Conservation (phyloP, 768 basidiomycete species). For the Tricholoma saponaceum region DNA sequence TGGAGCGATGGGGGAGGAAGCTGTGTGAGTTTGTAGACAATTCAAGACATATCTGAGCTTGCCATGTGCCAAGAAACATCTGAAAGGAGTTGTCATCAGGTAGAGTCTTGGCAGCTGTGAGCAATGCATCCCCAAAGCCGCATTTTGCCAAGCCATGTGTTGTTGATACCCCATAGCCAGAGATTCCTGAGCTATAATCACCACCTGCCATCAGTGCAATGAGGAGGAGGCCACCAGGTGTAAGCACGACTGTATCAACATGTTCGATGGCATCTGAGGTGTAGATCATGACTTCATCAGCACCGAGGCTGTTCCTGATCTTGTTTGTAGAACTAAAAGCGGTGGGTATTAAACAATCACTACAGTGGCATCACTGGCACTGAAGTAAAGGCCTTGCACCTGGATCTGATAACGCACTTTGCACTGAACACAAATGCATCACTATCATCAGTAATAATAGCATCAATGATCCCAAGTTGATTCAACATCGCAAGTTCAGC, state of each 20-base stretch:
- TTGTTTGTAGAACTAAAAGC: not conserved
- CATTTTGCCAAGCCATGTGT: constrained; percentile 55
- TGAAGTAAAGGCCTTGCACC: constrained; percentile 19
- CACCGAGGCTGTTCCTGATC: not conserved
- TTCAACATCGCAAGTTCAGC: constrained; percentile 46
- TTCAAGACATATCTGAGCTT: constrained; percentile 3
- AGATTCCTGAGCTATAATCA: constrained; percentile 54
- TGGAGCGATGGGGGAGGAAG: not conserved
- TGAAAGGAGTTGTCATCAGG: not conserved
- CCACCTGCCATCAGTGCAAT: constrained; percentile 64
- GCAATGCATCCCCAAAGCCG: constrained; percentile 53
- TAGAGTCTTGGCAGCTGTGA: constrained; percentile 6
- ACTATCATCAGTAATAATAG: constrained; percentile 43
- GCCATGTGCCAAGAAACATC: constrained; percentile 8
- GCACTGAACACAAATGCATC: constrained; percentile 47
- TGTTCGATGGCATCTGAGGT: constrained; percentile 2
- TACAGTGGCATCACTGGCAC: not conserved
- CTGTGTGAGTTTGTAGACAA: constrained; percentile 10
- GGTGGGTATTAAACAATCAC: not conserved
- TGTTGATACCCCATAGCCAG: constrained; percentile 48
- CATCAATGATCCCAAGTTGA: constrained; percentile 37
- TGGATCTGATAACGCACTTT: constrained; percentile 29
- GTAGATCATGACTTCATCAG: constrained; percentile 1
- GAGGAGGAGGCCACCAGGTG: constrained; percentile 47
- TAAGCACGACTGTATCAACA: constrained; percentile 2